These are phyloP conservation scores for Wickerhamomyces rabaulensis DNA, from an alignment of 805 yeast genomes.

Conservation along the genomic window DNA sequence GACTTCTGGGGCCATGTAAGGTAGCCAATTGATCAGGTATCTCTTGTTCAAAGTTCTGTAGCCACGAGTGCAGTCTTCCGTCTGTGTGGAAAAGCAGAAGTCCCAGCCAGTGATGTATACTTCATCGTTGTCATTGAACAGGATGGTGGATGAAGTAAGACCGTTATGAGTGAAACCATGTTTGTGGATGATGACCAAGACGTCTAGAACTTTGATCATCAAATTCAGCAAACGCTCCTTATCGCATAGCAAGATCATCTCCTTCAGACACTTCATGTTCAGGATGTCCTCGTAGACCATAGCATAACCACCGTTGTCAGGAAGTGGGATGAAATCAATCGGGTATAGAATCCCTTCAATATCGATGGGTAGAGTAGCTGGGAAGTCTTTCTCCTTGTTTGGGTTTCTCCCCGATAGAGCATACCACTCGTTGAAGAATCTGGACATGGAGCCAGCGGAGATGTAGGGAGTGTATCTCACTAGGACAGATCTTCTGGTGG, in stretches of 20 bases:
- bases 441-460: slow-evolving; percentile 16
- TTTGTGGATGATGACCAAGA: slow-evolving; percentile 30
- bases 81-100: slow-evolving; percentile 35
- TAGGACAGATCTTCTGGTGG: slow-evolving; percentile 13
- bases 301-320: slow-evolving; percentile 12
- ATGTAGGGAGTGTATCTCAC: slow-evolving; percentile 13
- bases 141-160: slow-evolving; percentile 33
- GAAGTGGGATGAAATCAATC: slow-evolving; percentile 9
- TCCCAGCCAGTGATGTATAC: slow-evolving; percentile 44
- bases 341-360: slow-evolving; percentile 19
- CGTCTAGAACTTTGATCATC: slow-evolving; percentile 20
- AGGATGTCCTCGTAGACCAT: slow-evolving; percentile 16
- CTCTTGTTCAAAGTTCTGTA: slow-evolving; percentile 36
- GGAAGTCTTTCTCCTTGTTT: background rate
- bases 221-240: slow-evolving; percentile 17
- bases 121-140: slow-evolving; percentile 30
- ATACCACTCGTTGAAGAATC: slow-evolving; percentile 22
- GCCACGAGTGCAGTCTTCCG: slow-evolving; percentile 38
- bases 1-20: slow-evolving; percentile 47
- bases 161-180: slow-evolving; percentile 44
- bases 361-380: slow-evolving; percentile 10
- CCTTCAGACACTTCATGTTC: slow-evolving; percentile 15
- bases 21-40: slow-evolving; percentile 34
- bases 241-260: slow-evolving; percentile 9
- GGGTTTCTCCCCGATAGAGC: slow-evolving; percentile 13